Evolutionary conservation across 129 eudicot genomes (phyloP).

Genomic region (Flaveria robusta): DNA sequence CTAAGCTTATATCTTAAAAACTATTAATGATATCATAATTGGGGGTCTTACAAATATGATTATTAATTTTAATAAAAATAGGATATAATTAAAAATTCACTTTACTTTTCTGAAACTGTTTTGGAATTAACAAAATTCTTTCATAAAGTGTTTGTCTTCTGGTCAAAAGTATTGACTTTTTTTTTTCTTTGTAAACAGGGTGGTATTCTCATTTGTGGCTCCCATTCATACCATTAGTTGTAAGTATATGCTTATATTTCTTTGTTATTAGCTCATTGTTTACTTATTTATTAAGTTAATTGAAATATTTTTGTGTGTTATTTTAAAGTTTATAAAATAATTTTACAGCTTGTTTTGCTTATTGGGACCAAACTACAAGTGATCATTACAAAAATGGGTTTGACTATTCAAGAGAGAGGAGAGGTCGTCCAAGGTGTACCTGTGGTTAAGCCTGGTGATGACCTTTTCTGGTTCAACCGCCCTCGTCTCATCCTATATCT

Average conservation of each 20-base stretch:
- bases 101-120: too few species aligned
- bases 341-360: constrained; percentile 46
- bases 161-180: constrained; percentile 19
- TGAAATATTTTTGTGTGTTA: background rate
- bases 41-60: too few species aligned
- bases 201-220: constrained; percentile 57
- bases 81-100: too few species aligned
- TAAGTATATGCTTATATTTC: constrained; percentile 33
- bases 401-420: constrained; percentile 51
- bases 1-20: too few species aligned
- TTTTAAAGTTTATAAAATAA: background rate
- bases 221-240: constrained; percentile 64
- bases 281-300: too few species aligned
- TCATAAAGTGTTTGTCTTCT: background rate
- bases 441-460: constrained; percentile 55
- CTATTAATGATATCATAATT: too few species aligned
- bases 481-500: constrained; percentile 59
- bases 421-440: constrained; percentile 52
- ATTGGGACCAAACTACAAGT: constrained; percentile 68
- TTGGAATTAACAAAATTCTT: background rate
- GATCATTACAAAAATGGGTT: constrained; percentile 67
- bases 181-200: constrained; percentile 41
- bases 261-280: background rate
- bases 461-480: constrained; percentile 67
- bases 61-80: too few species aligned